Conservation (phyloP, 2,329 filamentous ascomycete species). For the Apiospora hydei region DNA sequence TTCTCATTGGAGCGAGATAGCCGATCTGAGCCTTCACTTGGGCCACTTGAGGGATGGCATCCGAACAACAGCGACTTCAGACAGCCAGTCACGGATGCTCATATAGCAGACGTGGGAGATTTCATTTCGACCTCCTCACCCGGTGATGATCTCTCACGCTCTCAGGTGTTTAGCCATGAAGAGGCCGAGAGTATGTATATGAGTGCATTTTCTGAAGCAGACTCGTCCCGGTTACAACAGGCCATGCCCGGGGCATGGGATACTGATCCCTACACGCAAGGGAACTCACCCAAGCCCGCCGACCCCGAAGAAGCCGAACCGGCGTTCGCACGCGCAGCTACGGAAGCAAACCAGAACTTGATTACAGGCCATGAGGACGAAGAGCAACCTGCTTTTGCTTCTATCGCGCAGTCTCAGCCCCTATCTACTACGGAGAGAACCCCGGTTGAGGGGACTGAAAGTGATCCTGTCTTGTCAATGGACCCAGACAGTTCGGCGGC, state of each 20-base stretch:
- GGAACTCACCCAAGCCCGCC: background rate
- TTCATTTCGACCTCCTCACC: conserved; percentile 33
- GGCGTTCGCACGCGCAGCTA: background rate
- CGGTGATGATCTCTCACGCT: conserved; percentile 62
- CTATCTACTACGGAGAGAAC: background rate
- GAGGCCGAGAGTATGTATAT: conserved; percentile 89
- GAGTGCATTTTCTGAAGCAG: conserved; percentile 68
- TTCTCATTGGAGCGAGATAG: conserved; percentile 41
- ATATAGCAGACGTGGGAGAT: background rate
- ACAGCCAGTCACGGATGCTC: background rate
- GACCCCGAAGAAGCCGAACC: background rate
- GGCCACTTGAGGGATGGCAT: conserved; percentile 29
- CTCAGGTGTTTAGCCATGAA: conserved; percentile 77
- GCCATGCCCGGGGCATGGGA: conserved; percentile 63
- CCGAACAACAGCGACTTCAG: background rate
- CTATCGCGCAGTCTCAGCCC: background rate
- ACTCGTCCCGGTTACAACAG: conserved; percentile 40
- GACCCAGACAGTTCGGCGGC: conserved; percentile 28
- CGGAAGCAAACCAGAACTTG: background rate
- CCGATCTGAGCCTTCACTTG: conserved; percentile 47
- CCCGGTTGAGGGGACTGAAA: background rate
- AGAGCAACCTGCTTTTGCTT: conserved; percentile 10
- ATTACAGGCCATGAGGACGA: background rate
- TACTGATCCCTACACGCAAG: conserved; percentile 40
- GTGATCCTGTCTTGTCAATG: background rate